Evolutionary conservation across 345 rosid genomes (phyloP), one percentile per base, ranked within the genome.

Genomic region (Conringia planisiliqua): DNA sequence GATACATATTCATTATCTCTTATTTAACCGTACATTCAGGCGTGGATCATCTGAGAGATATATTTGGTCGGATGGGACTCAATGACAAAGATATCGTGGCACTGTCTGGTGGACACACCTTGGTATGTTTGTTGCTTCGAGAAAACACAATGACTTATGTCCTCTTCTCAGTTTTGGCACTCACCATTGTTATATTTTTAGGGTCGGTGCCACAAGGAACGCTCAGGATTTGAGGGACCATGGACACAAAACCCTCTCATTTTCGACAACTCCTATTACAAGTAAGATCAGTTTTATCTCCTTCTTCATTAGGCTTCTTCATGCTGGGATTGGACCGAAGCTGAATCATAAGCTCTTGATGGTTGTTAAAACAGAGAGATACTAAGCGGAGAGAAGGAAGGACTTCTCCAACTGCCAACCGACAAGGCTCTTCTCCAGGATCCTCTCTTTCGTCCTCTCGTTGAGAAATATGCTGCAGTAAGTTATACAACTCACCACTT

Each of bases 141-240:
- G 4, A 26, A 4, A 14, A 4, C 42, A 10, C 4, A 48, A 60
- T 30, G 56, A 61, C 50, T 2, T 27, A 5, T 50, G 42, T 36
- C 2, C 42, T 36, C 32, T 62, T 71, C 66, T 33, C 13, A 24
- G 57, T 61, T 32, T 10, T 61, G 56, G 43, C 38, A 26, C 63
- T 39, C 47, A 66, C 51, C 56, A 32, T 20, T 55, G 29, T 17
- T 59, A 58, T 10, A 50, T 9, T 54, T 71, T 54, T 79, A 91
- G 98, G 97, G 98, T 4, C 87, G 97, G 74, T 89, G 97, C 85
- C 97, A 91, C 86, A 86, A 91, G 81, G 98, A 91, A 70, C 88
- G 96, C 13, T 93, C 98, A 18, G 98, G 98, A 39, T 91, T 91
- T 69, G 97, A 94, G 36, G 98, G 97, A 26, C 78, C 97, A 10